phyloP scores from a whole-genome alignment of 257 asterid species.

The Anisodus acutangulus region DNA sequence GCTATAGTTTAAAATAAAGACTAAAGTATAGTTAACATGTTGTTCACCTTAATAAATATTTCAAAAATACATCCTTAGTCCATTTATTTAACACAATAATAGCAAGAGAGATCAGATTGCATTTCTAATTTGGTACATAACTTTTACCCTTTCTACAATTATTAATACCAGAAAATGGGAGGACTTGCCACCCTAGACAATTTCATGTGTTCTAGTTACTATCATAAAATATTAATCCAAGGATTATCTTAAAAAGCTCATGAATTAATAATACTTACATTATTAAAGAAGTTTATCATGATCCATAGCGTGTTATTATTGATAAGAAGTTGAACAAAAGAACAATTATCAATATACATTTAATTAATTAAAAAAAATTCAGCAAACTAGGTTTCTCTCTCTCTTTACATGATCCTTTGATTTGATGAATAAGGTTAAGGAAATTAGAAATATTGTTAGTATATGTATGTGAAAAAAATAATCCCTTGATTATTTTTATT shows the following conservation, averaged over 20 bases:
- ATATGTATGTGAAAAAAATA: too few species aligned
- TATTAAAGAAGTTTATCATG: background rate
- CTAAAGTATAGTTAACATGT: background rate
- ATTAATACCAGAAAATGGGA: background rate
- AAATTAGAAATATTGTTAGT: background rate
- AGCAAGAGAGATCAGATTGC: background rate
- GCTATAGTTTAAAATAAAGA: background rate
- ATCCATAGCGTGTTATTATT: background rate
- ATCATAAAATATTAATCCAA: background rate
- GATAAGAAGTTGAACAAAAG: constrained; percentile 6
- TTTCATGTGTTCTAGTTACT: too few species aligned
- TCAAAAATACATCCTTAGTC: background rate
- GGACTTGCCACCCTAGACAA: background rate
- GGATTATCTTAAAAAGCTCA: background rate
- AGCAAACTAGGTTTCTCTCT: background rate
- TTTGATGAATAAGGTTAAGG: background rate
- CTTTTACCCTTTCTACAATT: constrained; percentile 21
- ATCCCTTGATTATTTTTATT: too few species aligned
- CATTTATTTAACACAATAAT: background rate
- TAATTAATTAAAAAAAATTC: background rate
- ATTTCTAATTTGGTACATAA: background rate
- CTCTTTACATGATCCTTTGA: background rate
- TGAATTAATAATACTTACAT: background rate
- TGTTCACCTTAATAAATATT: background rate
- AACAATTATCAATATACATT: background rate